Base-by-base conservation (phyloP, 352 stramenopile species). In the Pythium guiyangense region DNA sequence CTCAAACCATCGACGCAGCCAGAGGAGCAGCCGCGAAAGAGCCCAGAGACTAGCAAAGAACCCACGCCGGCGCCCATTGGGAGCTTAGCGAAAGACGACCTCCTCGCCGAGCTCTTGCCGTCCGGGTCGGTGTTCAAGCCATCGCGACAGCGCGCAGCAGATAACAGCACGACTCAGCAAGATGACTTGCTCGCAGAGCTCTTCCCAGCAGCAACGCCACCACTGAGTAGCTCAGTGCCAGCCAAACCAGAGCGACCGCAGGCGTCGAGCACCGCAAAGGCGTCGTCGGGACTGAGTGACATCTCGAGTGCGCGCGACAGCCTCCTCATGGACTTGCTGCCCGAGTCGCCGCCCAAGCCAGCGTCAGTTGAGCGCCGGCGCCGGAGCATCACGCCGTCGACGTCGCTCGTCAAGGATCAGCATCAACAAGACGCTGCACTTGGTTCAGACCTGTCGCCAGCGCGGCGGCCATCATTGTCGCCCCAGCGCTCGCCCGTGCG, bases 261-360 rank as follows among this genome's bases (percentile, higher is more conserved):
- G 26, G 10, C 8, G 6, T 18, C 5, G 18, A 44, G 49, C 31
- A n/a, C 10, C 10, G 25, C 17, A 17, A 45, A 66, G 50, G 48
- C 26, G 15, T 45, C 27, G 3, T 3, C 20, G n/a, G 15, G 42
- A 1, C 12, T 46, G n/a, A 35, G 49, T 20, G 54, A 46, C 43
- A 60, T 63, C 25, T 55, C 62, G 9, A 86, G 71, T 8, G 69
- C 79, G 18, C 63, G 69, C 22, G 79, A 86, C 29, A 84, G 66
- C 62, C 43, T 89, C 15, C 57, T 89, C 3, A 76, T 75, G 59
- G 79, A 86, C 44, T 37, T 89, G 35, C 52, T 89, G 3, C 54
- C 64, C 0, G 71, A 75, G 20, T 79, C 69, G 6, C 67, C 75
- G 43, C 62, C 70, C 3, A 69, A 71, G 20, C 53, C 73, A 43